Evolutionary conservation across 331 rosid species (phyloP).

Genomic region (Malus hybrid): DNA sequence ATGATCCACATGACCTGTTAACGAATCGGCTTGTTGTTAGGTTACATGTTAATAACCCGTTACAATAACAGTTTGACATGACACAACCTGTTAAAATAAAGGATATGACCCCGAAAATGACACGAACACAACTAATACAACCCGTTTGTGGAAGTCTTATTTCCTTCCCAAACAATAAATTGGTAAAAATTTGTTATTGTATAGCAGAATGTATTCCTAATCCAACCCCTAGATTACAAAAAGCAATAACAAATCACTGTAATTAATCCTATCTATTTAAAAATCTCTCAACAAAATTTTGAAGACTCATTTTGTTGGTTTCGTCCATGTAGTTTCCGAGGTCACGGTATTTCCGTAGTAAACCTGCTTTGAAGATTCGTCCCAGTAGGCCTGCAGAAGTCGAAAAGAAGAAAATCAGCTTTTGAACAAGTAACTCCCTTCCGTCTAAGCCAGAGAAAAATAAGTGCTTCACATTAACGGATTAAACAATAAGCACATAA

Average conservation of each 20-base stretch:
- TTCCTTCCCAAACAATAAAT: not conserved
- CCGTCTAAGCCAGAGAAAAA: not conserved
- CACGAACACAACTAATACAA: too few relatives aligned
- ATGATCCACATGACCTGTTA: too few relatives aligned
- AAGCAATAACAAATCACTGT: not conserved
- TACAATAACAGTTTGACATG: too few relatives aligned
- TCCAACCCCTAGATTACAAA: not conserved
- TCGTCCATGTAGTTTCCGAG: conserved; percentile 77
- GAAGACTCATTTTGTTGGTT: conserved; percentile 38
- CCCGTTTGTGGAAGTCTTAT: too few relatives aligned
- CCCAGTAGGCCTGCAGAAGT: conserved; percentile 70
- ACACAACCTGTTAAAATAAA: too few relatives aligned
- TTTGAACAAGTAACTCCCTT: not conserved
- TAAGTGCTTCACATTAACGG: not conserved
- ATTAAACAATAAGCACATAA: not conserved
- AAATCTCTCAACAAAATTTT: not conserved
- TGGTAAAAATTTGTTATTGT: not conserved
- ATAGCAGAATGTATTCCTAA: not conserved
- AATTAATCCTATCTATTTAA: not conserved
- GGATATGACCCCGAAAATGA: too few relatives aligned
- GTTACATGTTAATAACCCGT: too few relatives aligned
- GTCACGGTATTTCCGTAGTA: conserved; percentile 72
- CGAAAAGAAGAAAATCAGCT: not conserved
- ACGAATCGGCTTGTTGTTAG: too few relatives aligned
- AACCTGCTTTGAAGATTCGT: conserved; percentile 69